Evolutionary conservation across 2,329 filamentous ascomycete species (phyloP).

Genomic region (Epichloe sibirici): DNA sequence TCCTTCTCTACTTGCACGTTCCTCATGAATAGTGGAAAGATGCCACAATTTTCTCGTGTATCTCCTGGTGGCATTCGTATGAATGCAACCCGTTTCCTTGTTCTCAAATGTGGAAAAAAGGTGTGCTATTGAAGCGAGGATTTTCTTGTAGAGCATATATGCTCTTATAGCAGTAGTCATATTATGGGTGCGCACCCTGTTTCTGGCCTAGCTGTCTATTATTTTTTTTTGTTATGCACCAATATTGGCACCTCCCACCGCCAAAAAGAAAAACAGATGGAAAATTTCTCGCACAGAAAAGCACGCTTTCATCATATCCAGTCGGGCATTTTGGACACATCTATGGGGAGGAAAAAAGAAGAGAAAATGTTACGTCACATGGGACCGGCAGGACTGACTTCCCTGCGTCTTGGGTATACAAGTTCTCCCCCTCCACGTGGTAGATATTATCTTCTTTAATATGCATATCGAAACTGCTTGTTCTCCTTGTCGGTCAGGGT

Average conservation of each 20-base stretch:
- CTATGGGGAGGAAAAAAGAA: background rate
- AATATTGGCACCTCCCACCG: background rate
- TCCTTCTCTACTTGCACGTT: too few relatives aligned
- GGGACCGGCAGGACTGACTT: background rate
- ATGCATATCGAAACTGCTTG: conserved; percentile 41
- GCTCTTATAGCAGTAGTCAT: too few relatives aligned
- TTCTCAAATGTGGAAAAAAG: too few relatives aligned
- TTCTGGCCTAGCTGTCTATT: too few relatives aligned
- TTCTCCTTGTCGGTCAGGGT: conserved; percentile 46
- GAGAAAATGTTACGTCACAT: background rate
- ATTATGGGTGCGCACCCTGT: too few relatives aligned
- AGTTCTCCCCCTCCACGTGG: background rate
- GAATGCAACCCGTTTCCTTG: too few relatives aligned
- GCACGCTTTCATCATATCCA: background rate
- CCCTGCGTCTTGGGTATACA: background rate
- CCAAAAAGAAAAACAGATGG: background rate
- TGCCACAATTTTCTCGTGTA: too few relatives aligned
- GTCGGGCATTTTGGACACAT: background rate
- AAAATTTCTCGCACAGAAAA: background rate
- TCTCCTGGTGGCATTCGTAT: too few relatives aligned
- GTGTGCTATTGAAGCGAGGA: too few relatives aligned
- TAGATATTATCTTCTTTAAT: conserved; percentile 14
- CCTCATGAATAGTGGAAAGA: too few relatives aligned
- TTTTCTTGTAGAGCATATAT: too few relatives aligned
- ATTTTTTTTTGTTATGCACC: too few relatives aligned